phyloP scores from a whole-genome alignment of 345 rosid species.

The Salix koriyanagi region DNA sequence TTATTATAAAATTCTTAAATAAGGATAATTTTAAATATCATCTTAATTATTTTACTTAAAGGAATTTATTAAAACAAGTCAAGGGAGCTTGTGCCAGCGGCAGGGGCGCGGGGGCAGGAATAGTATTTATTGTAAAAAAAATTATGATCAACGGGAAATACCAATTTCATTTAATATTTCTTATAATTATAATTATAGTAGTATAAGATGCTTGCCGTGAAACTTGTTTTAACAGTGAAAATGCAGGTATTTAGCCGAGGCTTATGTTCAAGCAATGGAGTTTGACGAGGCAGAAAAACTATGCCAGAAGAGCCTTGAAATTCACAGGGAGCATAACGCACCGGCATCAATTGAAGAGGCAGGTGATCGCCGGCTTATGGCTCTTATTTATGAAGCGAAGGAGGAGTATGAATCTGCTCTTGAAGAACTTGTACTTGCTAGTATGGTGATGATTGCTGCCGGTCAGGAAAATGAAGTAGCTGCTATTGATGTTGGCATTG shows the following conservation, averaged over 20 bases:
- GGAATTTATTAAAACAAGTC: too few species aligned
- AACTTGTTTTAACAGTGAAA: slow-evolving; percentile 2
- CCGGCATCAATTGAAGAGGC: slow-evolving; percentile 94
- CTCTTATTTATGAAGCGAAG: slow-evolving; percentile 87
- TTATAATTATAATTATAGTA: too few species aligned
- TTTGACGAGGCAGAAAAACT: slow-evolving; percentile 91
- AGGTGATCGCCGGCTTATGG: slow-evolving; percentile 86
- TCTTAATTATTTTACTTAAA: too few species aligned
- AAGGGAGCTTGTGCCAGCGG: too few species aligned
- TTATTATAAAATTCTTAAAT: too few species aligned
- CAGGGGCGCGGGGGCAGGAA: too few species aligned
- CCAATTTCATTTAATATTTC: too few species aligned
- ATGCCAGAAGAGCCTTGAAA: slow-evolving; percentile 77
- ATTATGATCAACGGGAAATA: too few species aligned
- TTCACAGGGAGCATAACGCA: slow-evolving; percentile 75
- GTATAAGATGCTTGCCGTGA: neutral
- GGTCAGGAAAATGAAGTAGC: slow-evolving; percentile 92
- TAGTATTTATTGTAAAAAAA: too few species aligned
- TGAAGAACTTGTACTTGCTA: slow-evolving; percentile 94
- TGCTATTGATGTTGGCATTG: slow-evolving; percentile 87
- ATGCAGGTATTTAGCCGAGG: slow-evolving; percentile 88
- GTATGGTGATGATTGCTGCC: slow-evolving; percentile 89
- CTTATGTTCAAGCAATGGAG: slow-evolving; percentile 94
- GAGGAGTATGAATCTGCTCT: slow-evolving; percentile 90
- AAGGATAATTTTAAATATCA: too few species aligned